Conservation (phyloP, 495 filamentous ascomycete species). For the Penicillium manginii region DNA sequence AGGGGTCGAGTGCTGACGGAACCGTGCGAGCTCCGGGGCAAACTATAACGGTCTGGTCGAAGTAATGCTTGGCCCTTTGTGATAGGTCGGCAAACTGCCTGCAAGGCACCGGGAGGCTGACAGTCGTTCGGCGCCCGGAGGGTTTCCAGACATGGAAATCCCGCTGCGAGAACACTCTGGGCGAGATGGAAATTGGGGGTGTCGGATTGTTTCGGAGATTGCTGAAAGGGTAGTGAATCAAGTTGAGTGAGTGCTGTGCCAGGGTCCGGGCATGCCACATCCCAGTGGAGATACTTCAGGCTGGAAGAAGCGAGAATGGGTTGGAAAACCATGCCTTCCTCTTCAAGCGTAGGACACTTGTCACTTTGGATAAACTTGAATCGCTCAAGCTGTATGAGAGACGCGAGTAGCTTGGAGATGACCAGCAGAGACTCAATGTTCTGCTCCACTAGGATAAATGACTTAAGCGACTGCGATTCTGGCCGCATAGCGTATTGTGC, state of each 20-base stretch:
- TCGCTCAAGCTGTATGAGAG: slow-evolving; percentile 61
- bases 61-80: slow-evolving; percentile 50
- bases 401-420: slow-evolving; percentile 75
- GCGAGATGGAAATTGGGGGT: slow-evolving; percentile 74
- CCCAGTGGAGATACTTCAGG: slow-evolving; percentile 79
- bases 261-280: slow-evolving; percentile 61
- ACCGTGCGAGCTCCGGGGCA: slow-evolving; percentile 52
- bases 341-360: slow-evolving; percentile 59
- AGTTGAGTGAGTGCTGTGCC: slow-evolving; percentile 44
- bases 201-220: slow-evolving; percentile 38
- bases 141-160: slow-evolving; percentile 70
- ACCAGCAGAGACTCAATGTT: slow-evolving; percentile 67
- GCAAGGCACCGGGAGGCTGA: slow-evolving; percentile 66
- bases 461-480: slow-evolving; percentile 57
- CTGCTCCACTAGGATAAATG: slow-evolving; percentile 67
- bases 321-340: slow-evolving; percentile 62
- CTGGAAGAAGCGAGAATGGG: slow-evolving; percentile 71
- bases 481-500: slow-evolving; percentile 67
- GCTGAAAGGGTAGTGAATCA: slow-evolving; percentile 44
- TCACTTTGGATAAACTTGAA: slow-evolving; percentile 74
- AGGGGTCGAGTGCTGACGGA: slow-evolving; percentile 47
- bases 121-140: slow-evolving; percentile 77
- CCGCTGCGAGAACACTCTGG: slow-evolving; percentile 65
- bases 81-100: slow-evolving; percentile 68
- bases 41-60: slow-evolving; percentile 52